A percentile compares a stretch with the other conserved stretches of the same genome.
These are phyloP conservation scores for Periconia sp. DNA, from an alignment of 2,329 filamentous ascomycete genomes.

Conservation along the genomic window DNA sequence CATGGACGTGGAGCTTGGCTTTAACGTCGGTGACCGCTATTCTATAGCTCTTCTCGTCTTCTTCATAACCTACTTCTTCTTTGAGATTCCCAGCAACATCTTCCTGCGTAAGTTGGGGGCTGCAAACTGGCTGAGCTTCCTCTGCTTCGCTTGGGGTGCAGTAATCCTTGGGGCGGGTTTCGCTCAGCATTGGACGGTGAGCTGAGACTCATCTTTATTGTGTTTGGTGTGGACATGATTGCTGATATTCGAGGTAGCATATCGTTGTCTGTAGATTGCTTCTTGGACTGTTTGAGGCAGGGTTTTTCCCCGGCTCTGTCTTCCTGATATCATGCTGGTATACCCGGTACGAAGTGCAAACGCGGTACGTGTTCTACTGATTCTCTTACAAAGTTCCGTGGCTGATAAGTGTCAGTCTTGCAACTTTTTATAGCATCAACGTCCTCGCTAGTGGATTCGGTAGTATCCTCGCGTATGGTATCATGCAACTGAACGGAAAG, in stretches of 20 bases:
- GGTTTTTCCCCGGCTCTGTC: constrained; percentile 35
- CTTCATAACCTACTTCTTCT: constrained; percentile 31
- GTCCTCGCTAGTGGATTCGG: constrained; percentile 33
- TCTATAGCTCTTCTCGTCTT: constrained; percentile 32
- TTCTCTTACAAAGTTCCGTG: not conserved
- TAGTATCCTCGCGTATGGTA: constrained; percentile 33
- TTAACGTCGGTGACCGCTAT: constrained; percentile 29
- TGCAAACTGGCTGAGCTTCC: constrained; percentile 34
- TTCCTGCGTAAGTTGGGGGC: constrained; percentile 31
- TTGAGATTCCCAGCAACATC: constrained; percentile 16
- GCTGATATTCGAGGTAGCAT: too few relatives aligned
- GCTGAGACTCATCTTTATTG: too few relatives aligned
- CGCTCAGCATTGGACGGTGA: constrained; percentile 29
- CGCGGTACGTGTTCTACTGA: constrained; percentile 21
- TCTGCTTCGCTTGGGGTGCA: constrained; percentile 30
- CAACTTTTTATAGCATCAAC: constrained; percentile 31
- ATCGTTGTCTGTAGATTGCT: constrained; percentile 27
- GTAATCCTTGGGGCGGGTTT: constrained; percentile 37
- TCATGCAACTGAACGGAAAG: constrained; percentile 35
- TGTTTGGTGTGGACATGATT: too few relatives aligned
- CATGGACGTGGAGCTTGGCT: constrained; percentile 29
- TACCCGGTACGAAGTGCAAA: constrained; percentile 27
- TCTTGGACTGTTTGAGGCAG: constrained; percentile 31
- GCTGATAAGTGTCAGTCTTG: constrained; percentile 13
- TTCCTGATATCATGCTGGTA: constrained; percentile 41